phyloP scores from a whole-genome alignment of 176 grass and related monocot genomes.

The Zea luxurians region DNA sequence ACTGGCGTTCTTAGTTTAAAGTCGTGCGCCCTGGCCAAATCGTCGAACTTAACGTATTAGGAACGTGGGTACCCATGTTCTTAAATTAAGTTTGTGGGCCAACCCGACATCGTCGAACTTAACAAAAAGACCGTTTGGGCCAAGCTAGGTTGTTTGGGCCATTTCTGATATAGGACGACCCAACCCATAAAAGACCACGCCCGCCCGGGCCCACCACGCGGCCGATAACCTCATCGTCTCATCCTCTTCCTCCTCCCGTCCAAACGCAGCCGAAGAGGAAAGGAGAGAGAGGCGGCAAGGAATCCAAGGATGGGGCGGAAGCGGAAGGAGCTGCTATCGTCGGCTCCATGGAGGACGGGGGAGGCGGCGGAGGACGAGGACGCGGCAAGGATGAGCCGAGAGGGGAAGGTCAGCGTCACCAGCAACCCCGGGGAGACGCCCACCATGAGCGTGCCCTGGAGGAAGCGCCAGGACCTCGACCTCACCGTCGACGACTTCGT shows the following conservation, averaged over 20 bases:
- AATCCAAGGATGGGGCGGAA: constrained; percentile 59
- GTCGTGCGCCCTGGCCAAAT: too few species aligned
- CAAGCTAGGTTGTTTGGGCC: background rate
- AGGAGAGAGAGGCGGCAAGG: background rate
- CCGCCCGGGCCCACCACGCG: too few species aligned
- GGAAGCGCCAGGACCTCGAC: constrained; percentile 42
- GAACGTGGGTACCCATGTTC: too few species aligned
- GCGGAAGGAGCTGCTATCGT: constrained; percentile 76
- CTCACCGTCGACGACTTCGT: constrained; percentile 52
- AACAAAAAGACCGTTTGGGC: too few species aligned
- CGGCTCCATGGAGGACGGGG: constrained; percentile 74
- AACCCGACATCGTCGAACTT: too few species aligned
- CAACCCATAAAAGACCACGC: too few species aligned
- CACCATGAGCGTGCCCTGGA: constrained; percentile 70
- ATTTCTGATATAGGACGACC: background rate
- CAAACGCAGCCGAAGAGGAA: too few species aligned
- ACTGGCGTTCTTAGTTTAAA: too few species aligned
- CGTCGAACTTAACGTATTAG: too few species aligned
- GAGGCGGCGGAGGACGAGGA: constrained; percentile 62
- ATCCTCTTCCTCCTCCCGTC: too few species aligned
- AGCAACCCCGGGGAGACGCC: constrained; percentile 65
- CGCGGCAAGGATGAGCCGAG: constrained; percentile 48
- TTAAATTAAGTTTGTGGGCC: too few species aligned
- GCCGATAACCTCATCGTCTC: too few species aligned
- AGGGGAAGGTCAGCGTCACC: constrained; percentile 74